Evolutionary conservation across 257 asterid genomes (phyloP).

Genomic region (Mentha longifolia): DNA sequence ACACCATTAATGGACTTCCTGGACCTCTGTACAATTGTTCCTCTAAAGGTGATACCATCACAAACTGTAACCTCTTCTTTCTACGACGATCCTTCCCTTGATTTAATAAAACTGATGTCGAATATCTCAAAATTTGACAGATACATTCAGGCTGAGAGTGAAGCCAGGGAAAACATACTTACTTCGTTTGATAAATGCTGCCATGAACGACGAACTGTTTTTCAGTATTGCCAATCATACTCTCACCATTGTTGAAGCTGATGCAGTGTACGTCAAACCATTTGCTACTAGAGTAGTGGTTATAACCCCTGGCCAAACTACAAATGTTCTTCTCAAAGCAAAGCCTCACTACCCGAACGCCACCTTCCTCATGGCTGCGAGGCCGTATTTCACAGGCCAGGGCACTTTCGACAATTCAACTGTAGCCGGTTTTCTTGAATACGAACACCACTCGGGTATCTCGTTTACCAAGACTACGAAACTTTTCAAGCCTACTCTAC

Average conservation of each 20-base stretch:
- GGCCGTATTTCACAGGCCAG: constrained; percentile 64
- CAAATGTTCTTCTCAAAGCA: constrained; percentile 63
- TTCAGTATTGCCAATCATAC: constrained; percentile 72
- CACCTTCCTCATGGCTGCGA: constrained; percentile 65
- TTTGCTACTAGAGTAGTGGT: constrained; percentile 49
- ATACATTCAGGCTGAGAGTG: constrained; percentile 59
- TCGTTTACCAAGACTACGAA: constrained; percentile 21
- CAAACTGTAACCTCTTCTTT: background rate
- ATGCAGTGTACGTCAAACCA: constrained; percentile 66
- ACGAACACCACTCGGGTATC: constrained; percentile 35
- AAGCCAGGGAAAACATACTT: constrained; percentile 66
- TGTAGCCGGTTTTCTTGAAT: constrained; percentile 63
- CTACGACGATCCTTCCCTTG: no score
- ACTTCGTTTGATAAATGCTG: constrained; percentile 77
- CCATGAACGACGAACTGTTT: constrained; percentile 69
- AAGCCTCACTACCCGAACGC: constrained; percentile 51
- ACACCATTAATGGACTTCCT: constrained; percentile 77
- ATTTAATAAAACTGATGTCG: background rate
- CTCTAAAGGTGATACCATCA: constrained; percentile 53
- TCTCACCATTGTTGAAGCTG: constrained; percentile 63
- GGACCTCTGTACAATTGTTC: constrained; percentile 76
- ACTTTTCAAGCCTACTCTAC: constrained; percentile 52
- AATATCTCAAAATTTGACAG: constrained; percentile 39
- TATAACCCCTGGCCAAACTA: constrained; percentile 72
- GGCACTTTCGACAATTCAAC: constrained; percentile 76